These are phyloP conservation scores for Camellia japonica DNA, from an alignment of 148 eudicot species.

Conservation along the genomic window DNA sequence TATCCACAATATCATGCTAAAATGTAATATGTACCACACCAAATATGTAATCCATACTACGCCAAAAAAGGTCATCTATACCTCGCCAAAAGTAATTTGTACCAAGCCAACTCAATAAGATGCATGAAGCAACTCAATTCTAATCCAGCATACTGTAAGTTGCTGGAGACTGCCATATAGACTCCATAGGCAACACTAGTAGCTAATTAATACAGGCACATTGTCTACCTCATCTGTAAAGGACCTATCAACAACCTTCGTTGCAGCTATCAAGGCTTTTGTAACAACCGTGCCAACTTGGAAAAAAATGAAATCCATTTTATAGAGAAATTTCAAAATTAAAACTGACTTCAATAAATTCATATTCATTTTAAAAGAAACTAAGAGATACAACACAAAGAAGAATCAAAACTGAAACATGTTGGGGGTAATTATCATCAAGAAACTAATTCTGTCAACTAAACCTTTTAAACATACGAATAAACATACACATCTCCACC, in stretches of 20 bases:
- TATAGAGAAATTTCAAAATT: background rate
- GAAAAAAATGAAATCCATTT: background rate
- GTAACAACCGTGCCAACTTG: slow-evolving; percentile 73
- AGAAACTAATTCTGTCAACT: background rate
- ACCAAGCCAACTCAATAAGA: no score
- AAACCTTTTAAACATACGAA: background rate
- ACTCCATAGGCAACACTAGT: slow-evolving; percentile 80
- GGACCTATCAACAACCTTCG: slow-evolving; percentile 60
- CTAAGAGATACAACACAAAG: background rate
- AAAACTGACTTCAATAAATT: background rate
- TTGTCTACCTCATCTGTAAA: slow-evolving; percentile 57
- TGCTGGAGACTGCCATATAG: slow-evolving; percentile 88
- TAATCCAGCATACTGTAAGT: slow-evolving; percentile 47
- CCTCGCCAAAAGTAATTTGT: no score
- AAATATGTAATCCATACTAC: no score
- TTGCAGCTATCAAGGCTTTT: slow-evolving; percentile 66
- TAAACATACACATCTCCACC: background rate
- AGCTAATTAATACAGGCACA: slow-evolving; percentile 66
- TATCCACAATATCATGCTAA: no score
- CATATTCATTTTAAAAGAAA: background rate
- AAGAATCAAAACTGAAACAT: background rate
- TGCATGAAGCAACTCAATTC: no score
- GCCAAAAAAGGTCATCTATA: no score
- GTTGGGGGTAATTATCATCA: background rate
- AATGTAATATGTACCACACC: no score